Conservation (phyloP, 305 asterid genomes). For the Solanum aculeatissimum region DNA sequence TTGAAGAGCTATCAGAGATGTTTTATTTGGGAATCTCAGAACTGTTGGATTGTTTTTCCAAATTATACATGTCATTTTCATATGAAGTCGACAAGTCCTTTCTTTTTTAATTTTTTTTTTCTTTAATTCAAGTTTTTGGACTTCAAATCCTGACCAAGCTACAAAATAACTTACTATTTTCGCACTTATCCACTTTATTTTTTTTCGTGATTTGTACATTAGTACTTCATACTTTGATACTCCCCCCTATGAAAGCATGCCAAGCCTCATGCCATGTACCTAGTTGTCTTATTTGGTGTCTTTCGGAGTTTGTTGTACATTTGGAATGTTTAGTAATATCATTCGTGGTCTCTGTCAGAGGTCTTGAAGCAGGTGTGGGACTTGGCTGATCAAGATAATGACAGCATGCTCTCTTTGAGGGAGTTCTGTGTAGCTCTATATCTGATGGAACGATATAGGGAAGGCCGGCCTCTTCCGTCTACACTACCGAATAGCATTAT, state of each 20-base stretch:
- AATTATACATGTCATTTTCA: neutral
- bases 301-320: neutral
- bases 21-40: neutral
- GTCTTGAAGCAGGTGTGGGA: slow-evolving; percentile 97
- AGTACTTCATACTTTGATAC: neutral
- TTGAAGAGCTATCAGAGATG: neutral
- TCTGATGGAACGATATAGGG: slow-evolving; percentile 85
- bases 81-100: neutral
- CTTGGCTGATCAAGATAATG: slow-evolving; percentile 87
- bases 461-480: slow-evolving; percentile 66
- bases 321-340: slow-evolving; percentile 1
- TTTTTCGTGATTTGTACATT: neutral
- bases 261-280: neutral
- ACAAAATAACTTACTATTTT: neutral
- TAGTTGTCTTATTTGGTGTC: neutral
- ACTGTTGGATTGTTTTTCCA: neutral
- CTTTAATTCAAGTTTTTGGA: neutral
- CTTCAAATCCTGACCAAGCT: neutral
- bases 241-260: neutral
- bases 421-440: slow-evolving; percentile 89
- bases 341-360: slow-evolving; percentile 47
- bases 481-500: slow-evolving; percentile 63
- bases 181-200: neutral
- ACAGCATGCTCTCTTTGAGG: slow-evolving; percentile 90
- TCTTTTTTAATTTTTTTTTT: neutral